Evolutionary conservation across 768 basidiomycete genomes (phyloP).

Genomic region (Leccinum disarticulatum): DNA sequence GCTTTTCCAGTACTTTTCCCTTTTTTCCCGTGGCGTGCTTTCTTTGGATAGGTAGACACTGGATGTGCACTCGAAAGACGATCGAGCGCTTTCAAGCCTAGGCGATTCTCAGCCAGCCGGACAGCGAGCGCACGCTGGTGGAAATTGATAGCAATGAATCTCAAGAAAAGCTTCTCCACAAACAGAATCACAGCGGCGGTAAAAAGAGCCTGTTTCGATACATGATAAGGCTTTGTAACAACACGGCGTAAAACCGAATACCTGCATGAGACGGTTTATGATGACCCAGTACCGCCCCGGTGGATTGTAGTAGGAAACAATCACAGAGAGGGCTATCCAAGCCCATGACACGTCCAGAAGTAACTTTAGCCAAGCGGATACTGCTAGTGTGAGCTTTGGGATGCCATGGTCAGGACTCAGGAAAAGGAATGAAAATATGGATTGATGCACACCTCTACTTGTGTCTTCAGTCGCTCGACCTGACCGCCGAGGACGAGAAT

Average conservation of each 20-base stretch:
- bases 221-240: slow-evolving; percentile 10
- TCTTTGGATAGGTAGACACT: slow-evolving; percentile 34
- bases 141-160: slow-evolving; percentile 78
- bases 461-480: slow-evolving; percentile 64
- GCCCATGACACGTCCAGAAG: slow-evolving; percentile 65
- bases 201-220: slow-evolving; percentile 42
- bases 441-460: slow-evolving; percentile 57
- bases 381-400: slow-evolving; percentile 60
- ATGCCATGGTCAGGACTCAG: neutral
- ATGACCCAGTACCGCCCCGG: slow-evolving; percentile 65
- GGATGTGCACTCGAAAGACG: slow-evolving; percentile 67
- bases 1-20: slow-evolving; percentile 50
- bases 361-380: slow-evolving; percentile 71
- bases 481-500: slow-evolving; percentile 57
- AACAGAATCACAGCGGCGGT: slow-evolving; percentile 44
- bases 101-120: slow-evolving; percentile 65
- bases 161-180: slow-evolving; percentile 61
- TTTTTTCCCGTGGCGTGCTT: slow-evolving; percentile 41
- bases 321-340: slow-evolving; percentile 71
- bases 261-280: slow-evolving; percentile 73
- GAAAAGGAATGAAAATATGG: neutral
- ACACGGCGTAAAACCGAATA: slow-evolving; percentile 20
- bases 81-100: slow-evolving; percentile 70
- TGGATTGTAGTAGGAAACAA: slow-evolving; percentile 56
- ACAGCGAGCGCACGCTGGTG: slow-evolving; percentile 76